Conservation (phyloP, 805 yeast genomes). For the Brettanomyces naardenensis region DNA sequence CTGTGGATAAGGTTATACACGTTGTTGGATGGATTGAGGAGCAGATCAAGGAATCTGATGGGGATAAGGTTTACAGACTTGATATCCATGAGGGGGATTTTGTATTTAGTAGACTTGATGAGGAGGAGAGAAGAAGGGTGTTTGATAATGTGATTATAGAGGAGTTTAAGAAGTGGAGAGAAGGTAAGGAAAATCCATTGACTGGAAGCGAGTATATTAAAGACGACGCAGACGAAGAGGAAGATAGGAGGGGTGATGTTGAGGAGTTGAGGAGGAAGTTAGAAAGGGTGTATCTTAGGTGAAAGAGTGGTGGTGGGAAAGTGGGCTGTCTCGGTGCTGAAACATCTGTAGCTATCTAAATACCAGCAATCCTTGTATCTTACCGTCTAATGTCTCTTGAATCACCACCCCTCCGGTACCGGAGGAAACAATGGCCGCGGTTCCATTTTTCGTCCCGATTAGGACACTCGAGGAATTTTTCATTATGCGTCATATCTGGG, state of each 20-base stretch:
- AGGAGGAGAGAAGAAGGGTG: neutral
- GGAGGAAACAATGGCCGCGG: too few relatives aligned
- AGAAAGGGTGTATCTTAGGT: too few relatives aligned
- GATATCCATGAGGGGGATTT: neutral
- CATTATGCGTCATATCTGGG: too few relatives aligned
- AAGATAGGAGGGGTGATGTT: neutral
- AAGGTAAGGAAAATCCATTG: neutral
- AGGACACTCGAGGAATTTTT: too few relatives aligned
- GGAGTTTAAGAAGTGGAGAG: constrained; percentile 1
- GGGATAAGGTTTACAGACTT: neutral
- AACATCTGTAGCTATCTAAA: too few relatives aligned
- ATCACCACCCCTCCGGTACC: too few relatives aligned
- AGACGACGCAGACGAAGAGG: neutral
- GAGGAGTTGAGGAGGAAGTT: too few relatives aligned
- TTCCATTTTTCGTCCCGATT: too few relatives aligned
- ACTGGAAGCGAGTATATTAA: neutral
- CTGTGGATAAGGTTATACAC: neutral
- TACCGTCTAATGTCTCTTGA: too few relatives aligned
- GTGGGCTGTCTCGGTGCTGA: too few relatives aligned
- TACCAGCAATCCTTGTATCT: too few relatives aligned
- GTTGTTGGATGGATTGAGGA: neutral
- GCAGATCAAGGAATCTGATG: neutral
- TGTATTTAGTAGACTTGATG: neutral
- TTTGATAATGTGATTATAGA: neutral
- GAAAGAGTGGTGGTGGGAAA: too few relatives aligned